A percentile compares a stretch with the other conserved stretches of the same genome.
phyloP scores from a whole-genome alignment of 1,284 basidiomycete genomes.

The Boletellus dicymbophilus region DNA sequence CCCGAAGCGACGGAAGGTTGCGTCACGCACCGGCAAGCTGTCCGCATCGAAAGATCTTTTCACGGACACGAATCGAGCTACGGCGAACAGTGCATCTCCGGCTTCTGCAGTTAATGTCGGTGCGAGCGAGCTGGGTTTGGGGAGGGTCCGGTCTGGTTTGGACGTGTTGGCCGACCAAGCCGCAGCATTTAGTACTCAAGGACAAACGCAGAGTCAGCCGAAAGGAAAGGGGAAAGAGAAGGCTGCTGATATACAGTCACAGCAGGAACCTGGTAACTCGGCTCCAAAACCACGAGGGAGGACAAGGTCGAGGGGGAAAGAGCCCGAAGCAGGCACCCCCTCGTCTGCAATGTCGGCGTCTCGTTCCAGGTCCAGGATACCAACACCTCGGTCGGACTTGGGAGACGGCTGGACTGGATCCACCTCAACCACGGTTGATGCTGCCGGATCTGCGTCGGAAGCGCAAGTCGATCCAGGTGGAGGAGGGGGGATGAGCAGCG shows the following conservation, averaged over 20 bases:
- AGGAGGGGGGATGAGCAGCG: conserved; percentile 14
- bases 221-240: conserved; percentile 24
- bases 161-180: conserved; percentile 76
- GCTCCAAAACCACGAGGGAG: conserved; percentile 8
- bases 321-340: conserved; percentile 1
- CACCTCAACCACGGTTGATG: background rate
- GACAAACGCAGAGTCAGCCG: conserved; percentile 8
- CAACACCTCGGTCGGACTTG: conserved; percentile 21
- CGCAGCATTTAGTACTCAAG: conserved; percentile 40
- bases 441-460: conserved; percentile 7
- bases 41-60: conserved; percentile 3
- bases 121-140: too few relatives aligned
- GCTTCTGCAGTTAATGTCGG: too few relatives aligned
- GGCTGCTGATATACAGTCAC: background rate
- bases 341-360: conserved; percentile 8
- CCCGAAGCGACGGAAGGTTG: conserved; percentile 29
- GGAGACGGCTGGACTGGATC: conserved; percentile 2
- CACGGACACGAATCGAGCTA: background rate
- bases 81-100: background rate
- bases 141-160: conserved; percentile 50
- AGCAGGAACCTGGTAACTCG: conserved; percentile 5
- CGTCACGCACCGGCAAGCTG: conserved; percentile 13
- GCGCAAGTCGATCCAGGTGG: conserved; percentile 23
- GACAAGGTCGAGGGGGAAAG: conserved; percentile 10
- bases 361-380: too few relatives aligned